Evolutionary conservation across 352 stramenopile species (phyloP).

Genomic region (Phytophthora multivora): DNA sequence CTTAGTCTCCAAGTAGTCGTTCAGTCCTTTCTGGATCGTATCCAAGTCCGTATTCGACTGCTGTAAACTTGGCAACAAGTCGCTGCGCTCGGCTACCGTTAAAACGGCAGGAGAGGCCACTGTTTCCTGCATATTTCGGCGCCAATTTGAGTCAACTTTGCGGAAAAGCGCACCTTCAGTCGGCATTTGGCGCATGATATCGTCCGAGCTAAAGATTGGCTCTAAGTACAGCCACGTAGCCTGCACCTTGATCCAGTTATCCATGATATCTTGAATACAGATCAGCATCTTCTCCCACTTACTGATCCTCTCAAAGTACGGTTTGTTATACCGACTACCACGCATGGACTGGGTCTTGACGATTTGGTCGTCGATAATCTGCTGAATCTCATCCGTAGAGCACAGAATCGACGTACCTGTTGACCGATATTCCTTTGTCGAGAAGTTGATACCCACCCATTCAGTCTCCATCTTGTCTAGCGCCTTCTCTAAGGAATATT

Average conservation of each 20-base stretch:
- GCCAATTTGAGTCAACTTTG: slow-evolving; percentile 89
- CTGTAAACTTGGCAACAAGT: slow-evolving; percentile 83
- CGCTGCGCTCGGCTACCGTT: slow-evolving; percentile 73
- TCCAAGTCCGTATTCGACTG: slow-evolving; percentile 94
- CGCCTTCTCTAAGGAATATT: slow-evolving; percentile 93
- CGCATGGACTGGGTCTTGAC: slow-evolving; percentile 96
- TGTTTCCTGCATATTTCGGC: slow-evolving; percentile 89
- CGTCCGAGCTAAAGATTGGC: slow-evolving; percentile 93
- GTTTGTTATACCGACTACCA: slow-evolving; percentile 92
- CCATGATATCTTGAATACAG: slow-evolving; percentile 92
- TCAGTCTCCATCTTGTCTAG: slow-evolving; percentile 95
- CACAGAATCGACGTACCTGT: slow-evolving; percentile 93
- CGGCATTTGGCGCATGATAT: slow-evolving; percentile 94
- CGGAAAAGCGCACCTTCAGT: slow-evolving; percentile 87
- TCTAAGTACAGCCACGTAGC: slow-evolving; percentile 94
- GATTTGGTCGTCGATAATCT: slow-evolving; percentile 95
- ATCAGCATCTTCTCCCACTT: slow-evolving; percentile 92
- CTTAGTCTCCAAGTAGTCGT: slow-evolving; percentile 93
- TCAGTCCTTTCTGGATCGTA: slow-evolving; percentile 94
- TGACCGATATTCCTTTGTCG: slow-evolving; percentile 93
- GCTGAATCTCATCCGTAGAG: slow-evolving; percentile 91
- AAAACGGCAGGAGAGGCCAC: slow-evolving; percentile 74
- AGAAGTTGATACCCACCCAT: slow-evolving; percentile 92
- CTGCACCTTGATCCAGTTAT: slow-evolving; percentile 95
- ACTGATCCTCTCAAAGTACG: slow-evolving; percentile 89